Base-by-base conservation (phyloP, 139 green algal genomes). In the Monoraphidium neglectum region DNA sequence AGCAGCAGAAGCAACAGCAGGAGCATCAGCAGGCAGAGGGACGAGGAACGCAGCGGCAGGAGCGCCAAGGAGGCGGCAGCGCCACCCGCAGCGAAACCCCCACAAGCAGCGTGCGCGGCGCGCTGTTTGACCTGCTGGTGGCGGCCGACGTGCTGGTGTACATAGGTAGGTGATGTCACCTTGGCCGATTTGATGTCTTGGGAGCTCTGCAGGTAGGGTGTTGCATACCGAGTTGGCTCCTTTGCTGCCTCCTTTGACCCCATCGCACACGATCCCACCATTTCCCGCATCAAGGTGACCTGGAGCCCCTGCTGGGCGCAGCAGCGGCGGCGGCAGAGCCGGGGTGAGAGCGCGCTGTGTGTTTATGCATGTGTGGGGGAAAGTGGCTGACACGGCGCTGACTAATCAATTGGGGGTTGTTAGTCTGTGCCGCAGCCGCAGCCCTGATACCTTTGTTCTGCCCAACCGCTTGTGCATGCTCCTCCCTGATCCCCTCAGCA, bases 131-230 rank as follows among this genome's bases (percentile, higher is more conserved):
- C 49, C 66, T 87, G 60, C 35, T 91, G 5, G 86, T 91, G 26
- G 86, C 86, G 16, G 86, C 86, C 0, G 87, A 91, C 65, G 87
- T 91, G 56, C 86, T 91, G 74, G 87, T 91, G 33, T 91, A 91
- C 74, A 85, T 91, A 46, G 87, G 87, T 0, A 43, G 47, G 79
- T 82, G 36, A 78, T 87, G 61, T 56, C 89, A 61, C 1, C 5
- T 4, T 73, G 78, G 0, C 78, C 83, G 16, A 78, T 77, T 18
- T 61, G 47, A 33, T 71, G 51, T 0, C 67, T 80, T 28, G 43
- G 13, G 2, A 56, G 63, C 28, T 70, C 77, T 59, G 81, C 62
- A 33, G 76, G 57, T 13, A 51, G 4, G 23, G 36, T 24, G 35
- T 32, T 13, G 26, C 21, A 36, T 65, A 23, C 60, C 2, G 24